Evolutionary conservation across 345 rosid species (phyloP).

Genomic region (Gossypium anomalum): DNA sequence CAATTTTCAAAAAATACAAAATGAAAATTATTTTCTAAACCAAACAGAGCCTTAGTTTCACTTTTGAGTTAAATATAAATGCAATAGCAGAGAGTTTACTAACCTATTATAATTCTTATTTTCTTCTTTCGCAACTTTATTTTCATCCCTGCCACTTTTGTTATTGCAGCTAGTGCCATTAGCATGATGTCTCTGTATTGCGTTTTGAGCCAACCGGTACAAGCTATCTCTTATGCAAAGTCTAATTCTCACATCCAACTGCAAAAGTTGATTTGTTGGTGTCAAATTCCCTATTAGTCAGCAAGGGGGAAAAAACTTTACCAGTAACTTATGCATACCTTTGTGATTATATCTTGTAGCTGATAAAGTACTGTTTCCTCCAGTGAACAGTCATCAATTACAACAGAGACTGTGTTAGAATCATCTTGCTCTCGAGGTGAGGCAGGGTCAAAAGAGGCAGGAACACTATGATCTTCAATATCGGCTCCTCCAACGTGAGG

Average conservation of each 20-base stretch:
- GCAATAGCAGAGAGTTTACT: constrained; percentile 18
- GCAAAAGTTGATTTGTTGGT: constrained; percentile 28
- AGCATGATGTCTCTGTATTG: constrained; percentile 64
- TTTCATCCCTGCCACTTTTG: constrained; percentile 48
- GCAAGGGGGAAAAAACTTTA: constrained; percentile 18
- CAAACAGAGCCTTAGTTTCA: background rate
- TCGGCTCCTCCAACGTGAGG: constrained; percentile 41
- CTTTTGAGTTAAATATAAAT: background rate
- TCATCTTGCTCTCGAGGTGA: constrained; percentile 57
- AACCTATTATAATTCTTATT: constrained; percentile 43
- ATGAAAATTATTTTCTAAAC: too few species aligned
- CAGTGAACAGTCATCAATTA: constrained; percentile 40
- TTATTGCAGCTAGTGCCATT: constrained; percentile 49
- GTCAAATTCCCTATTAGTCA: constrained; percentile 19
- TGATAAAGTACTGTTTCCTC: constrained; percentile 53
- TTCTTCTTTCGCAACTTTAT: constrained; percentile 42
- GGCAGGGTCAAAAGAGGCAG: constrained; percentile 52
- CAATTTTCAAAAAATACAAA: too few species aligned
- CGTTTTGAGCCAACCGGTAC: constrained; percentile 89
- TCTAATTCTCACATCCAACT: constrained; percentile 72
- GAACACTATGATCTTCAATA: constrained; percentile 38
- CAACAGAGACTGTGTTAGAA: constrained; percentile 40
- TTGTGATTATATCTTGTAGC: constrained; percentile 70
- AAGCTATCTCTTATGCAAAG: constrained; percentile 89
- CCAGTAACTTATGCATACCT: constrained; percentile 44